These are phyloP conservation scores for Primulina eburnea DNA, from an alignment of 257 asterid genomes.

Conservation along the genomic window DNA sequence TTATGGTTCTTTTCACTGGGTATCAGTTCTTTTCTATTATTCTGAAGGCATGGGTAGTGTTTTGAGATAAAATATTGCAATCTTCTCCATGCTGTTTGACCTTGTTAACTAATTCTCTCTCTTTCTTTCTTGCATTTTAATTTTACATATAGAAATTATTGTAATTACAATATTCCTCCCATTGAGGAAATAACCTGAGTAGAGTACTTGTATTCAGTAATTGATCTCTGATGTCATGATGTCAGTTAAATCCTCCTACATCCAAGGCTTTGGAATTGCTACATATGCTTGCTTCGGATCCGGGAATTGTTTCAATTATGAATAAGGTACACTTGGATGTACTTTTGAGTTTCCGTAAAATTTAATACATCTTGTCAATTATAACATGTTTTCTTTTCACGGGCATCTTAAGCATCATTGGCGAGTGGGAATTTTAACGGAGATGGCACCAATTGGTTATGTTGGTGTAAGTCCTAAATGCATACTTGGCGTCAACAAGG, in stretches of 20 bases:
- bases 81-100: background rate
- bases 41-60: background rate
- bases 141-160: background rate
- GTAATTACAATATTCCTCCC: background rate
- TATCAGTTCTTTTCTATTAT: background rate
- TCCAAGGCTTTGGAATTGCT: slow-evolving; percentile 71
- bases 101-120: background rate
- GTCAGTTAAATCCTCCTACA: slow-evolving; percentile 86
- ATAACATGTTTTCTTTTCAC: slow-evolving; percentile 29
- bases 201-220: slow-evolving; percentile 13
- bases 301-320: slow-evolving; percentile 92
- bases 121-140: slow-evolving; percentile 3
- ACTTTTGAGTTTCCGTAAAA: slow-evolving; percentile 14
- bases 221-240: slow-evolving; percentile 21
- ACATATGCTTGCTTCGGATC: slow-evolving; percentile 97
- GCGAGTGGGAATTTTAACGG: slow-evolving; percentile 89
- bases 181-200: background rate
- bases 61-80: background rate
- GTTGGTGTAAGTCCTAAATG: slow-evolving; percentile 90
- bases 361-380: slow-evolving; percentile 12
- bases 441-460: slow-evolving; percentile 96
- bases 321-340: slow-evolving; percentile 57
- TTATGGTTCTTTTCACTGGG: background rate
- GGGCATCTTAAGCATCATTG: slow-evolving; percentile 71
- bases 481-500: slow-evolving; percentile 93